A percentile compares a stretch with the other conserved stretches of the same genome.
Conservation (phyloP, 2,329 filamentous ascomycete genomes). For the Apiospora marii region DNA sequence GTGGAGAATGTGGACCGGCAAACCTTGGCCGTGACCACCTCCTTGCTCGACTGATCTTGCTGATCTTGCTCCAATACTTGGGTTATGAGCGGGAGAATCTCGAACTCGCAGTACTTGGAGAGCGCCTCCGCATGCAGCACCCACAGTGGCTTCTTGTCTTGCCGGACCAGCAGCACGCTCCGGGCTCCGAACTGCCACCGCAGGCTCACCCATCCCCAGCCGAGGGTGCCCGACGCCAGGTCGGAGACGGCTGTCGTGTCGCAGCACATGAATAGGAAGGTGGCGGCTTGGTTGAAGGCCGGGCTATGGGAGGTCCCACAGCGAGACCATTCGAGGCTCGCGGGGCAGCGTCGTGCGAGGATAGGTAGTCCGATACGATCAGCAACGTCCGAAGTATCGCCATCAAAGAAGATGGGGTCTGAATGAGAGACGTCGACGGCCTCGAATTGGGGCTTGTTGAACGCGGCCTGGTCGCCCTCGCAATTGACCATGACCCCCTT, state of each 20-base stretch:
- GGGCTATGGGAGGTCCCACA: too few species aligned
- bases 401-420: conserved; percentile 25
- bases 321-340: too few species aligned
- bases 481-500: conserved; percentile 34
- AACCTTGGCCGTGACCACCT: too few species aligned
- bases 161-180: conserved; percentile 26
- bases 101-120: conserved; percentile 23
- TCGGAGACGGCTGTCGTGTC: conserved; percentile 19
- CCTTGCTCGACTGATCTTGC: too few species aligned
- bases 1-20: too few species aligned
- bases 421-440: conserved; percentile 25
- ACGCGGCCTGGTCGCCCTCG: conserved; percentile 29
- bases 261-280: conserved; percentile 26
- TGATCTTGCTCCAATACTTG: too few species aligned
- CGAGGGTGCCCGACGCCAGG: neutral
- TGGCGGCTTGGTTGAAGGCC: conserved; percentile 24
- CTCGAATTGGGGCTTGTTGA: conserved; percentile 31
- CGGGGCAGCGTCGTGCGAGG: conserved; percentile 23
- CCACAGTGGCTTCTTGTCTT: conserved; percentile 28
- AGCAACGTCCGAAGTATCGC: conserved; percentile 30
- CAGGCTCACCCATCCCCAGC: conserved; percentile 22
- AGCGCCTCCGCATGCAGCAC: conserved; percentile 27
- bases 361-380: conserved; percentile 31
- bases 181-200: conserved; percentile 24
- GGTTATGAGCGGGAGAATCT: neutral